Base-by-base conservation (phyloP, 176 grass and related monocot species). In the Neostapfia colusana region DNA sequence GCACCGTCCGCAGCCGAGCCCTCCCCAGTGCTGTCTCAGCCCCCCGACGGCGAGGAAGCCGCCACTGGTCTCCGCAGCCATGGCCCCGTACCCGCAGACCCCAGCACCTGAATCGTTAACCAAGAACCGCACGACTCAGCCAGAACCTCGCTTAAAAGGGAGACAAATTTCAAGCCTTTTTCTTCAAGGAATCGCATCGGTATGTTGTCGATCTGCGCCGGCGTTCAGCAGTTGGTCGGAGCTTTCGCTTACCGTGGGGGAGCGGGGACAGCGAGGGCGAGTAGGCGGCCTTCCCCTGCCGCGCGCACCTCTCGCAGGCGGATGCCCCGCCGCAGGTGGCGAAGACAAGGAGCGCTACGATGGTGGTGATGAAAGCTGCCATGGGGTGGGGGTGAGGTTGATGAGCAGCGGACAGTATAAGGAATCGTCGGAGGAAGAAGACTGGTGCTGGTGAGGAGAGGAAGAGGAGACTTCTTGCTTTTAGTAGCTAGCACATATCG, bases 41-140 rank as follows among this genome's bases (percentile, higher is more conserved):
- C 74, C 88, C 7, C 88, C 89, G 40, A 84, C 80, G n/a, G 89
- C 89, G 38, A 95, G 63, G 73, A 89, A 95, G 0, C 92, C 93
- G 35, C 86, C 81, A 73, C 83, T 89, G 67, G 81, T 82, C 87
- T 92, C 73, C 27, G 79, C 62, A 31, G 93, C 86, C 84, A 89
- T 80, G 74, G 79, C 75, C 8, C 86, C 93, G 85, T 92, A 90
- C 51, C 89, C 84, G 69, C 89, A 96, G 39, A 69, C 82, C 23
- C 93, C 89, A 25, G 48, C 78, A 25, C 72, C 84, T 70, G 43
- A 67, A 48, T 50, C 8, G 38, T 49, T 2, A 26, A 0, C 53
- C 50, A 61, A 55, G 55, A 69, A 66, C 10, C 20, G 12, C 26
- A 16, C 3, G 1, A 20, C 12, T 0, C 24, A 3, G 8, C 49